Conservation (phyloP, 1,284 basidiomycete species). For the Ustilago xerochloae region DNA sequence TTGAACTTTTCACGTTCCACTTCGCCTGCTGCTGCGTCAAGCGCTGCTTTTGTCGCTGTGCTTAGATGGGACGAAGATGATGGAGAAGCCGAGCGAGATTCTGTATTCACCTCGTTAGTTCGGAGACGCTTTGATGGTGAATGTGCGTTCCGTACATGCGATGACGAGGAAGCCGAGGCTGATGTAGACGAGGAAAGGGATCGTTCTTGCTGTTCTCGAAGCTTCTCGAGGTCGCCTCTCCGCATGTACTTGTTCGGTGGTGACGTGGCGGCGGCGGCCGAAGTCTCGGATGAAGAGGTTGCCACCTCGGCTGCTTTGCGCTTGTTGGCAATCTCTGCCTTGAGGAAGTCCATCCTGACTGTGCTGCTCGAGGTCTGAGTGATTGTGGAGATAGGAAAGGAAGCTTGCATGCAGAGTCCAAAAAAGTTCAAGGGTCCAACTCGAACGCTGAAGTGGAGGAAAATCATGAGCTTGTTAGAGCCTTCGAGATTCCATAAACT, state of each 20-base stretch:
- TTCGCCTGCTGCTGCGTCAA: slow-evolving; percentile 23
- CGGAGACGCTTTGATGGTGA: slow-evolving; percentile 15
- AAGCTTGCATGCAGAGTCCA: not conserved
- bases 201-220: slow-evolving; percentile 31
- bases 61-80: slow-evolving; percentile 9
- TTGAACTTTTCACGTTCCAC: slow-evolving; percentile 75
- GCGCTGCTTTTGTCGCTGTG: slow-evolving; percentile 16
- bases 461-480: slow-evolving; percentile 11
- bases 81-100: not conserved
- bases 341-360: slow-evolving; percentile 80
- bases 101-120: not conserved
- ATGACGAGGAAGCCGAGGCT: not conserved
- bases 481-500: not conserved
- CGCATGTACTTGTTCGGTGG: slow-evolving; percentile 53
- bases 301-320: slow-evolving; percentile 77
- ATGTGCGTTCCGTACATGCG: not conserved
- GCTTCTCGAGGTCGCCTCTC: slow-evolving; percentile 55
- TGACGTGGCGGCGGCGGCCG: slow-evolving; percentile 1
- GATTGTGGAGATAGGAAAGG: too few species aligned
- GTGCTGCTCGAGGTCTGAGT: not conserved
- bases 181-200: slow-evolving; percentile 19
- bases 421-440: slow-evolving; percentile 9
- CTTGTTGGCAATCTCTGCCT: slow-evolving; percentile 78
- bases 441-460: slow-evolving; percentile 11
- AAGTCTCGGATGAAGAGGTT: slow-evolving; percentile 8